A percentile compares a stretch with the other conserved stretches of the same genome.
phyloP scores from a whole-genome alignment of 306 rosid genomes.

The Gastrolobium bilobum region DNA sequence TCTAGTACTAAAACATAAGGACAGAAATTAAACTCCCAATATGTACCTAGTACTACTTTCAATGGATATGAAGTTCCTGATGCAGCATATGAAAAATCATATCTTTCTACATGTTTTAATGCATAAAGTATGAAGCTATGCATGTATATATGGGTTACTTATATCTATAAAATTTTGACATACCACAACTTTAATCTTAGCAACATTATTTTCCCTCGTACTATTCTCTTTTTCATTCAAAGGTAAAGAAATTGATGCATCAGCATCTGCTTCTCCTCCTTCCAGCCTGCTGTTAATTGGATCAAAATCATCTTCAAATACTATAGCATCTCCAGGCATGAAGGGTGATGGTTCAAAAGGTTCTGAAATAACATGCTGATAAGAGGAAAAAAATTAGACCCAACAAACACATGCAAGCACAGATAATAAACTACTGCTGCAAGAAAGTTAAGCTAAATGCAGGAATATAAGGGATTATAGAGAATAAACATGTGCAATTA shows the following conservation, averaged over 20 bases:
- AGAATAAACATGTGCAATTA: slow-evolving; percentile 29
- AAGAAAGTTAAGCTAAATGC: slow-evolving; percentile 28
- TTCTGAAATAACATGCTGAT: slow-evolving; percentile 89
- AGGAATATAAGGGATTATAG: slow-evolving; percentile 16
- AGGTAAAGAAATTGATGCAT: slow-evolving; percentile 60
- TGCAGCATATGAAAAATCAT: slow-evolving; percentile 30
- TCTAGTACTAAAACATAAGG: slow-evolving; percentile 23
- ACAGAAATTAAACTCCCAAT: slow-evolving; percentile 25
- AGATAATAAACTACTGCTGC: slow-evolving; percentile 2
- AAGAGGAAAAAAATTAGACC: slow-evolving; percentile 36
- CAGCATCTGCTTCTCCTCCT: slow-evolving; percentile 72
- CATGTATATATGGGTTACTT: background rate
- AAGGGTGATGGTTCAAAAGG: slow-evolving; percentile 94
- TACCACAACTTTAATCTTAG: slow-evolving; percentile 99
- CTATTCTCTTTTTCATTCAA: slow-evolving; percentile 75
- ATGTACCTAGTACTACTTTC: slow-evolving; percentile 19
- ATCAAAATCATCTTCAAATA: slow-evolving; percentile 70
- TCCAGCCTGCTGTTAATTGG: slow-evolving; percentile 65
- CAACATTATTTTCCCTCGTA: slow-evolving; percentile 85
- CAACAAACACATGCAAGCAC: slow-evolving; percentile 36
- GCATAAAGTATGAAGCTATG: slow-evolving; percentile 6
- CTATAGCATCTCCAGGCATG: slow-evolving; percentile 80
- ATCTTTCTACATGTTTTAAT: background rate
- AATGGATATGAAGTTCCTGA: slow-evolving; percentile 30
- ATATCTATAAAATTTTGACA: slow-evolving; percentile 47